Evolutionary conservation across 2,329 filamentous ascomycete genomes (phyloP).

Genomic region (Coccinonectria pachysandricola): DNA sequence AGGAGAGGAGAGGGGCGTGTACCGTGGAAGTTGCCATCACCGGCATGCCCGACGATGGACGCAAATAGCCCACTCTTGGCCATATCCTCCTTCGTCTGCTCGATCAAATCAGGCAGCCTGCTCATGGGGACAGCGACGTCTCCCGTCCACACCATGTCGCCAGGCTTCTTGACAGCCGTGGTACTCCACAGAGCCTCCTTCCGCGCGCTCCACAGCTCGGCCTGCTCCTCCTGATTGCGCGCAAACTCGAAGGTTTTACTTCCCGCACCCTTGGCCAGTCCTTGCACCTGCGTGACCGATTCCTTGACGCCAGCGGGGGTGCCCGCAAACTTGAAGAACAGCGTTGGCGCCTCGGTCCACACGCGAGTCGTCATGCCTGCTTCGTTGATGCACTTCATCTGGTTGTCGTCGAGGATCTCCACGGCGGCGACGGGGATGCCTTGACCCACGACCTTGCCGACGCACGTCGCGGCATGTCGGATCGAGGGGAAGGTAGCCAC

Average conservation of each 20-base stretch:
- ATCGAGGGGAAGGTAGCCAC: conserved; percentile 52
- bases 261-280: conserved; percentile 49
- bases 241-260: conserved; percentile 72
- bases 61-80: conserved; percentile 32
- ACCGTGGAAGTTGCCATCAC: conserved; percentile 71
- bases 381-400: conserved; percentile 64
- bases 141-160: conserved; percentile 74
- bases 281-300: conserved; percentile 59
- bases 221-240: conserved; percentile 55
- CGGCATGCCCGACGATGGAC: conserved; percentile 59
- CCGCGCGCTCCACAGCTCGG: conserved; percentile 71
- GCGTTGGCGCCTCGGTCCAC: conserved; percentile 64
- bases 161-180: conserved; percentile 53
- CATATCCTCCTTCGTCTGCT: conserved; percentile 50
- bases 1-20: no score
- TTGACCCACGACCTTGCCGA: conserved; percentile 66
- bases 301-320: conserved; percentile 64
- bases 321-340: conserved; percentile 79
- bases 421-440: conserved; percentile 84
- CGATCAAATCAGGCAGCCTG: conserved; percentile 62
- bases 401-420: conserved; percentile 84
- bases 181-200: conserved; percentile 80
- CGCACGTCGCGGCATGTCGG: conserved; percentile 66
- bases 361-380: conserved; percentile 54
- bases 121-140: conserved; percentile 80